Evolutionary conservation across 2,329 filamentous ascomycete genomes (phyloP), one percentile per base, ranked within the genome.

Genomic region (Talaromyces sp.): DNA sequence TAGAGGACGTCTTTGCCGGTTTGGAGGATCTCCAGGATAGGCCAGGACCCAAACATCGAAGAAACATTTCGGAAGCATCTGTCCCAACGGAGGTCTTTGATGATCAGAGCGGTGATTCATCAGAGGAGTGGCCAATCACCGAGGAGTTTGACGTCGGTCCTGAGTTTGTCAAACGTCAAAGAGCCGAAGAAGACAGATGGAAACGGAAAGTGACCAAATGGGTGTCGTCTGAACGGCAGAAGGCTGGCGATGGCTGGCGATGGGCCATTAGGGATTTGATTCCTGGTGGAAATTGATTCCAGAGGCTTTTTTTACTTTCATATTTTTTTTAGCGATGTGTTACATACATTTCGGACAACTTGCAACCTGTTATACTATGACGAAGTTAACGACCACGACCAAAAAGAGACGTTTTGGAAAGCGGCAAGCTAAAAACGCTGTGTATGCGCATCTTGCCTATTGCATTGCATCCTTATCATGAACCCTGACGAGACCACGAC

Each of bases 131-230:
- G 85, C 87, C 92, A 59, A 91, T 97, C 13, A 92, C 92, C 61
- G 95, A 99, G 78, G 95, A 99, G 75, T 99, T 99, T 72, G 95
- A 99, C 74, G 92, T 99, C 64, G 95, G 95, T 0, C 95, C 94
- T 3, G 92, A 96, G 76, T 99, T 98, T 74, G 89, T 98, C 68
- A 85, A 89, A 71, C 85, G 93, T 68, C 94, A 98, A 74, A 86
- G 91, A 66, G 92, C 94, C 72, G 95, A 99, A 78, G 95, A 99
- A 79, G 89, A 92, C 57, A 85, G 91, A 67, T 99, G 95, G 95
- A 85, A 90, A 70, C 88, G 89, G 76, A 94, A 93, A 79, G 94
- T 94, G 70, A 89, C 91, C 74, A 88, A 87, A 72, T 99, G 95
- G 95, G 86, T 94, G 68, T 85, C 85, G 60, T 80, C 84, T 68